Evolutionary conservation across 257 asterid species (phyloP).

Genomic region (Lycium ferocissimum): DNA sequence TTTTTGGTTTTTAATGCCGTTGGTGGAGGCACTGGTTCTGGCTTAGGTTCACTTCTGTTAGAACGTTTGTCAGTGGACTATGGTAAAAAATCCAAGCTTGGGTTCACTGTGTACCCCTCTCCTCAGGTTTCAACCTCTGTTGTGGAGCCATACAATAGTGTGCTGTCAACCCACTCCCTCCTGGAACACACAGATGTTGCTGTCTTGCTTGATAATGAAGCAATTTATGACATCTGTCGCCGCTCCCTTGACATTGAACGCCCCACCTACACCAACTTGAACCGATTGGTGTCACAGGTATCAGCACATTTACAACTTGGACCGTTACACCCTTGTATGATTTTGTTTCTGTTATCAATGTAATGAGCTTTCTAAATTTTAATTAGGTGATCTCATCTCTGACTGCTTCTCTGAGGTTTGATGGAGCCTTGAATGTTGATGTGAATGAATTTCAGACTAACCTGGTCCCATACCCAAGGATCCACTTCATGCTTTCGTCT

Average conservation of each 20-base stretch:
- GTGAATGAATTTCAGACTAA: conserved; percentile 33
- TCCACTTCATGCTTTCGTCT: conserved; percentile 36
- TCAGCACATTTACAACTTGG: background rate
- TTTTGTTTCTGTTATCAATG: background rate
- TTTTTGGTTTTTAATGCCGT: conserved; percentile 33
- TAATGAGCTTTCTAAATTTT: background rate
- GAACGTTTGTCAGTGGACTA: conserved; percentile 34
- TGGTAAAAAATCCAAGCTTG: conserved; percentile 35
- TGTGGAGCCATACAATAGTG: conserved; percentile 34
- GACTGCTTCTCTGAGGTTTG: conserved; percentile 32
- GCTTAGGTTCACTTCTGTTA: conserved; percentile 32
- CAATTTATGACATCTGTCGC: conserved; percentile 32
- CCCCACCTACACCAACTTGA: conserved; percentile 32
- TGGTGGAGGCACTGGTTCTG: conserved; percentile 36
- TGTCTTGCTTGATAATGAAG: conserved; percentile 31
- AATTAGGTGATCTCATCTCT: conserved; percentile 31
- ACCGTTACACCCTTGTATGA: background rate
- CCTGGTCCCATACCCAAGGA: conserved; percentile 32
- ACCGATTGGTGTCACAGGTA: conserved; percentile 33
- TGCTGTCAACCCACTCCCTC: conserved; percentile 31
- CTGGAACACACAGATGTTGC: conserved; percentile 33
- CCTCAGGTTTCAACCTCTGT: conserved; percentile 36
- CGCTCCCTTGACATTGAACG: conserved; percentile 35
- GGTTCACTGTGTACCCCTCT: conserved; percentile 31
- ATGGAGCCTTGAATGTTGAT: conserved; percentile 33